These are phyloP conservation scores for Gloeostereum incarnatum DNA, from an alignment of 768 basidiomycete species.

Conservation along the genomic window DNA sequence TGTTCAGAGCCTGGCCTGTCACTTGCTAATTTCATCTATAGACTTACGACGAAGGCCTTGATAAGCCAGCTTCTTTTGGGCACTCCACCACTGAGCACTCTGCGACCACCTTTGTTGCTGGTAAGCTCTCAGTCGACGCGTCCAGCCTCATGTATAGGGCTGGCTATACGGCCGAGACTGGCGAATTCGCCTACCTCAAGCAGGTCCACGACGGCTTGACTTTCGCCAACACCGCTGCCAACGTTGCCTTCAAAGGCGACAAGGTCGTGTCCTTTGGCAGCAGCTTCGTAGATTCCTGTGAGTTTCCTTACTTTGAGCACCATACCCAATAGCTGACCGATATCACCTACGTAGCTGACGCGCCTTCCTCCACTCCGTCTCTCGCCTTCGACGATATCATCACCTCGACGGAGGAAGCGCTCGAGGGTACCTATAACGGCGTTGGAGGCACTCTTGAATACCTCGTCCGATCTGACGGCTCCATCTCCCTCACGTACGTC, in stretches of 20 bases:
- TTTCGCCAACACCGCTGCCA: conserved; percentile 28
- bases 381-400: conserved; percentile 18
- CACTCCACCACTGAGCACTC: background rate
- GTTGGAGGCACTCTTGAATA: conserved; percentile 20
- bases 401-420: conserved; percentile 14
- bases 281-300: conserved; percentile 20
- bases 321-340: background rate
- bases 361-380: conserved; percentile 16
- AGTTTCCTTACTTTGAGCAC: conserved; percentile 1
- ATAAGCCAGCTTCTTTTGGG: background rate
- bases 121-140: conserved; percentile 3
- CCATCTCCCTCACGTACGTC: conserved; percentile 20
- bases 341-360: conserved; percentile 8
- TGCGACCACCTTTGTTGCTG: conserved; percentile 6
- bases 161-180: conserved; percentile 3
- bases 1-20: no score
- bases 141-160: conserved; percentile 5
- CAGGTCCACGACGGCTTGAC: no score
- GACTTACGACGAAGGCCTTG: background rate
- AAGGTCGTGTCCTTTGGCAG: conserved; percentile 22
- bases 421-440: conserved; percentile 19
- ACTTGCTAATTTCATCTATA: no score
- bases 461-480: conserved; percentile 18
- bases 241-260: conserved; percentile 21
- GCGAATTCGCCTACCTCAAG: conserved; percentile 4